Base-by-base conservation (phyloP, 2,329 filamentous ascomycete genomes). In the Exophiala phaeomuriformis region DNA sequence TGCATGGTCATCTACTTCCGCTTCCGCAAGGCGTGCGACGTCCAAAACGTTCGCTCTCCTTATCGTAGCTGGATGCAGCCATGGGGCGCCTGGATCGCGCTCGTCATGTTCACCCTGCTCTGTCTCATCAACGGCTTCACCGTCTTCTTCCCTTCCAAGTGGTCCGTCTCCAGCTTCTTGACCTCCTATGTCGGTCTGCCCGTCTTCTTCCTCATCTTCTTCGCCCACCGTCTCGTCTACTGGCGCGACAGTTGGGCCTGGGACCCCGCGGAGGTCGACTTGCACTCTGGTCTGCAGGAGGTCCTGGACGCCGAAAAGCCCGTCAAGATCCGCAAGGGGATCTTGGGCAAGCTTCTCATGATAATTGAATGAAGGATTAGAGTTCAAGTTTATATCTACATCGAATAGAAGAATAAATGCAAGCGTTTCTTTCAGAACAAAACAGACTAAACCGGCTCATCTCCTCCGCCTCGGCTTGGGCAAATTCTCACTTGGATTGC, bases 121-220 rank as follows among this genome's bases (percentile, higher is more conserved):
- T 80, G 77, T 1, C 69, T 90, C 2, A 83, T 87, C 61, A 88
- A 88, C 63, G 87, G 86, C 1, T 91, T 90, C 69, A 78, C 83
- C 35, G 79, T 85, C 9, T 90, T 91, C 66, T 85, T 84, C 66
- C 79, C 81, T 0, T 71, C 74, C 5, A 74, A 82, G 30, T 91
- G 83, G 78, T 78, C 74, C 10, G 77, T 76, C 0, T 73, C 76
- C 3, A 75, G 75, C 62, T 93, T 93, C 63, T 69, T 85, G 60
- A 83, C 81, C 0, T 75, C 80, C 0, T 86, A 86, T 61, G 76
- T 84, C n/a, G 81, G 81, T 5, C 78, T 85, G 46, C 80, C 81
- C 0, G 76, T 82, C 12, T 85, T 85, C 64, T 61, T 79, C 6
- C 70, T 84, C 62, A 61, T 84, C 46, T 83, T 80, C 62, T 66